Evolutionary conservation across 83 land plant genomes (phyloP), one percentile per base, ranked within the genome.

Genomic region (Diphasiastrum complanatum): DNA sequence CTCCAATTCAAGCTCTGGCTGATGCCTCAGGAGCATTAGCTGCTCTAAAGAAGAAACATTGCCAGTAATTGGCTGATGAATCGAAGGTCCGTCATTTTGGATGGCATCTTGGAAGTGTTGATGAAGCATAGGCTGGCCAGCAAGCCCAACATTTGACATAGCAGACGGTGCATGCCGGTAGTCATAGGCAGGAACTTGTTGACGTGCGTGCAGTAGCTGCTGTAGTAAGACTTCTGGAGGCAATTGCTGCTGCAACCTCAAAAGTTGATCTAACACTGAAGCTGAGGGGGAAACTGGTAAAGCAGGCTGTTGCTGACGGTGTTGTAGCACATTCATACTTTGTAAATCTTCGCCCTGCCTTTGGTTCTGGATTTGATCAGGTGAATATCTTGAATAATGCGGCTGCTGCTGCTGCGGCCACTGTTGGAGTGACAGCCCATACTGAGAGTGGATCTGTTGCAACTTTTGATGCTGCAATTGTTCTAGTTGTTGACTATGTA

Each of bases 251-350:
- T 64, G 68, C 36, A 83, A 51, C 29, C 76, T 53, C 23, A 78
- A 34, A 31, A 78, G 51, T 49, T 75, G 78, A 58, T 84, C 85
- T 8, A 78, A 48, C 1, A 78, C 60, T 23, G 87, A 65, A 2
- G 62, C 61, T 18, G 82, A 79, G 10, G 79, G 40, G 26, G 81
- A 66, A 31, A 73, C 33, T 37, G 89, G 72, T 25, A 64, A 64
- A 54, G 82, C 82, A 29, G 84, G 40, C 66, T 71, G 74, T 33
- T 31, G 52, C 49, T 63, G 74, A 2, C 60, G 68, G 27, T 50
- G 30, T 0, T 22, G 33, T 43, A 51, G n/a, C n/a, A n/a, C n/a
- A n/a, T n/a, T n/a, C n/a, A n/a, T n/a, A n/a, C n/a, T n/a, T n/a
- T n/a, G n/a, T n/a, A n/a, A n/a, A n/a, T n/a, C n/a, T n/a, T n/a